Evolutionary conservation across 805 yeast genomes (phyloP).

Genomic region (Blastobotrys americana): DNA sequence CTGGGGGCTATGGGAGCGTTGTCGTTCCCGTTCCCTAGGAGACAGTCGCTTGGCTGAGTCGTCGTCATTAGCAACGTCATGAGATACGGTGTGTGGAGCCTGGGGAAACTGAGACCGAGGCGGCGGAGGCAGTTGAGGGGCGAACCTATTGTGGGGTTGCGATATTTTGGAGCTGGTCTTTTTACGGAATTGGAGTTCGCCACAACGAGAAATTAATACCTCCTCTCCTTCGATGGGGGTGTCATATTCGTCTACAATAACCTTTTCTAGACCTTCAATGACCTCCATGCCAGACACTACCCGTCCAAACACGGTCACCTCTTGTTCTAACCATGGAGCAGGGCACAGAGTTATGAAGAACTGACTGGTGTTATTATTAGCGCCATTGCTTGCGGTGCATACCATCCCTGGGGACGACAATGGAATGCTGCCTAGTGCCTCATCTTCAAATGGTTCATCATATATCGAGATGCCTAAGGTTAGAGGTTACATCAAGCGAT

Average conservation of each 20-base stretch:
- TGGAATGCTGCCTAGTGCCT: conserved; percentile 14
- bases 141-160: background rate
- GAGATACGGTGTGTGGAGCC: too few relatives aligned
- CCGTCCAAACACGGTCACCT: conserved; percentile 15
- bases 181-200: conserved; percentile 11
- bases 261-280: conserved; percentile 9
- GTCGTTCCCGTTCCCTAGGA: too few relatives aligned
- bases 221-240: conserved; percentile 16
- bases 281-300: conserved; percentile 17
- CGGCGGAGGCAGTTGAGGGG: too few relatives aligned
- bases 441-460: conserved; percentile 19
- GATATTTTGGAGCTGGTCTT: too few relatives aligned
- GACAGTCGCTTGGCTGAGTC: too few relatives aligned
- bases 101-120: too few relatives aligned
- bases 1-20: too few relatives aligned
- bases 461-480: too few relatives aligned
- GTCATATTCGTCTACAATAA: conserved; percentile 17
- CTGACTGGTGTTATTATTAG: conserved; percentile 16
- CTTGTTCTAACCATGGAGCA: conserved; percentile 16
- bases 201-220: conserved; percentile 17
- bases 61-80: too few relatives aligned
- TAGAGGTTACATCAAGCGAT: too few relatives aligned
- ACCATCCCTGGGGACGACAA: conserved; percentile 14
- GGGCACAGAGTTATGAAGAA: conserved; percentile 19
- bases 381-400: conserved; percentile 21